phyloP scores from a whole-genome alignment of 2,329 filamentous ascomycete genomes.

The Alternaria viburni region DNA sequence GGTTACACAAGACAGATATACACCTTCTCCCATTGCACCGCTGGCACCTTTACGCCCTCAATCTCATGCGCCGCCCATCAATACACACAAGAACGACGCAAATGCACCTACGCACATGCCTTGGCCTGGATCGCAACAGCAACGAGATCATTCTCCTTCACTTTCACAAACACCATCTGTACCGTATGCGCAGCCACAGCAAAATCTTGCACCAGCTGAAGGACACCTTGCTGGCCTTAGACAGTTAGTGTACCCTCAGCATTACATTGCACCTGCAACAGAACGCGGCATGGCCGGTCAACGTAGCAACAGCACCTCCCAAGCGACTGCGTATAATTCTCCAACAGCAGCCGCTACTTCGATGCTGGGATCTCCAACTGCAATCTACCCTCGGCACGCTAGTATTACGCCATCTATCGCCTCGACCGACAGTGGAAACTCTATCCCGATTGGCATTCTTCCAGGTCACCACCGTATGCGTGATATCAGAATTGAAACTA shows the following conservation, averaged over 20 bases:
- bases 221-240: background rate
- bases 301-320: background rate
- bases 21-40: constrained; percentile 18
- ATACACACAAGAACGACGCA: background rate
- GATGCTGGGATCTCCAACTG: background rate
- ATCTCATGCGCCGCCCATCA: background rate
- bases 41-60: constrained; percentile 17
- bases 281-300: background rate
- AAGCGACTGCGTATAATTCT: background rate
- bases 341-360: background rate
- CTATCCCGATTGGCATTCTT: constrained; percentile 20
- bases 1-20: constrained; percentile 5
- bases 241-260: background rate
- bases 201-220: background rate
- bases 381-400: constrained; percentile 7
- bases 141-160: background rate
- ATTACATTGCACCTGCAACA: background rate
- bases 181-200: constrained; percentile 1
- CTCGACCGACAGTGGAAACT: constrained; percentile 25
- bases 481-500: constrained; percentile 25
- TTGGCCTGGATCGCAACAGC: constrained; percentile 12
- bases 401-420: constrained; percentile 19
- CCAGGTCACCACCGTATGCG: constrained; percentile 12
- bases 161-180: background rate
- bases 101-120: constrained; percentile 1